Conservation (phyloP, 1,284 basidiomycete species). For the Coniferiporia sulphurascens region DNA sequence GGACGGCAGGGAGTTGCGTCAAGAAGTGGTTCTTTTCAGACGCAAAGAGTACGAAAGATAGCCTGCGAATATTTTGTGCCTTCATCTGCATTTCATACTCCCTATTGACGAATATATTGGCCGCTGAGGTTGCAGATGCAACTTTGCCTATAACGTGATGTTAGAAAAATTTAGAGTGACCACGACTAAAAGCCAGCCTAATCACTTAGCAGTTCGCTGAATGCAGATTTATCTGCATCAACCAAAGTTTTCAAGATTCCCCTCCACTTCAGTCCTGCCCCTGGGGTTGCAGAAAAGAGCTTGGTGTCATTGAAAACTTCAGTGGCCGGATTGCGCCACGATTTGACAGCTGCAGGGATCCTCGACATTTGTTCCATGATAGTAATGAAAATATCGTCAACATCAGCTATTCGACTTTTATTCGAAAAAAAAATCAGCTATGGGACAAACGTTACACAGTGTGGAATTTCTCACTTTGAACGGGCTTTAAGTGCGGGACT, state of each 20-base stretch:
- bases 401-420: constrained; percentile 56
- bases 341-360: constrained; percentile 74
- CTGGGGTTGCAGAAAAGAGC: constrained; percentile 74
- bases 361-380: constrained; percentile 78
- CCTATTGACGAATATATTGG: constrained; percentile 95
- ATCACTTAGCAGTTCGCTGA: constrained; percentile 79
- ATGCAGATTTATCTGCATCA: constrained; percentile 82
- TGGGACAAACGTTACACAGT: neutral
- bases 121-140: constrained; percentile 80
- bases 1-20: constrained; percentile 85
- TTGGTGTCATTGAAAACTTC: constrained; percentile 85
- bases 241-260: constrained; percentile 78
- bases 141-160: constrained; percentile 56
- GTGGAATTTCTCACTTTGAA: constrained; percentile 42
- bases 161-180: constrained; percentile 12
- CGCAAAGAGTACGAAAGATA: constrained; percentile 82
- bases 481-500: constrained; percentile 76
- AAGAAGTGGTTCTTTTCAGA: constrained; percentile 90
- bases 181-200: constrained; percentile 11
- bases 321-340: constrained; percentile 77
- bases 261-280: constrained; percentile 64
- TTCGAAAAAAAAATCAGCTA: neutral
- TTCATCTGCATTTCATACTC: constrained; percentile 90
- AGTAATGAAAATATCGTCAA: constrained; percentile 60
- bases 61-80: constrained; percentile 83